Conservation (phyloP, 139 green algal species). For the Picochlorum sp. region DNA sequence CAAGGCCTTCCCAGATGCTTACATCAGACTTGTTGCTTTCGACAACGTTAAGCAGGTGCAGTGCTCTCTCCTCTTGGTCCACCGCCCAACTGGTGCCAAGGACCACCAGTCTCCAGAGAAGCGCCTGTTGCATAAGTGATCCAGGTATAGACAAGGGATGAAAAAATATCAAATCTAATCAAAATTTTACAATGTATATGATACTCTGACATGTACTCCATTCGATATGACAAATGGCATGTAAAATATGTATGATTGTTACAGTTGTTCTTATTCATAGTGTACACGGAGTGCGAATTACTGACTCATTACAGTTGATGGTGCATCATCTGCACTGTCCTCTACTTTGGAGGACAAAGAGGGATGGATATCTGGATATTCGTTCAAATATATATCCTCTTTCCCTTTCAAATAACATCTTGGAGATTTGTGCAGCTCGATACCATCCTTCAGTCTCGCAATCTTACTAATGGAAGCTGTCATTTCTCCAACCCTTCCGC, state of each 20-base stretch:
- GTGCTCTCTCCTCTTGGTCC: slow-evolving; percentile 21
- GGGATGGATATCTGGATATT: slow-evolving; percentile 6
- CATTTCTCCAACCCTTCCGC: slow-evolving; percentile 68
- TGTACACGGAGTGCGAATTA: no score
- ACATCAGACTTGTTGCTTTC: slow-evolving; percentile 83
- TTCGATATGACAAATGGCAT: no score
- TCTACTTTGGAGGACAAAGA: neutral
- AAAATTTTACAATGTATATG: no score
- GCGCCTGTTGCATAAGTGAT: slow-evolving; percentile 10
- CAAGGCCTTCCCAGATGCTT: slow-evolving; percentile 83
- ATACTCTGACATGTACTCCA: no score
- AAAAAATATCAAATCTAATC: no score
- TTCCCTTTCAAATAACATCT: neutral
- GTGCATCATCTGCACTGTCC: neutral
- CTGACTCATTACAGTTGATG: neutral
- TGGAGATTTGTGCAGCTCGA: neutral
- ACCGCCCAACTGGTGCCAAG: slow-evolving; percentile 11
- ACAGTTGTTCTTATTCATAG: no score
- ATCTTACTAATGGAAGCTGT: slow-evolving; percentile 65
- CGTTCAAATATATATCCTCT: neutral
- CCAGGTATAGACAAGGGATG: no score
- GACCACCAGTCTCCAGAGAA: slow-evolving; percentile 9
- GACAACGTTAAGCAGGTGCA: slow-evolving; percentile 69
- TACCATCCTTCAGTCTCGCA: slow-evolving; percentile 27
- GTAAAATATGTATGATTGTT: no score